Conservation (phyloP, 805 yeast genomes). For the Kluyveromyces lactis region DNA sequence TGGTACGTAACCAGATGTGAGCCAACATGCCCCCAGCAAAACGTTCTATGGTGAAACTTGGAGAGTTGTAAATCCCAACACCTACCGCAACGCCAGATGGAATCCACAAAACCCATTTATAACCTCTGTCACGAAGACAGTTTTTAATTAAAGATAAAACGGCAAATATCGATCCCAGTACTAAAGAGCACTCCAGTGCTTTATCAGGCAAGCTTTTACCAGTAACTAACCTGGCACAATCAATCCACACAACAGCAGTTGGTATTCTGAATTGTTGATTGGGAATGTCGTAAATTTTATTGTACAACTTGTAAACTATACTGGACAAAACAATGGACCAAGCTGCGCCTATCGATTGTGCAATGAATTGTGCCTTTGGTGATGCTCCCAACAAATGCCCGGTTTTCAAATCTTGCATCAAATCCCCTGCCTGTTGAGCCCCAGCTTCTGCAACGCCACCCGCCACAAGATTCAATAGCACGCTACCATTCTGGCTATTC, state of each 20-base stretch:
- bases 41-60: constrained; percentile 88
- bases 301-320: constrained; percentile 75
- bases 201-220: constrained; percentile 85
- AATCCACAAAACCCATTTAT: constrained; percentile 40
- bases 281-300: constrained; percentile 77
- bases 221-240: constrained; percentile 85
- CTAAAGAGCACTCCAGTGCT: constrained; percentile 51
- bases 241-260: constrained; percentile 94
- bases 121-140: constrained; percentile 38
- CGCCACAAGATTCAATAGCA: constrained; percentile 78
- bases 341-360: constrained; percentile 80
- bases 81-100: constrained; percentile 98
- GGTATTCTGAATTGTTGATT: constrained; percentile 78
- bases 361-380: constrained; percentile 83
- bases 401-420: constrained; percentile 95
- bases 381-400: constrained; percentile 90
- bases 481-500: constrained; percentile 64
- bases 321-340: constrained; percentile 79
- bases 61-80: constrained; percentile 89
- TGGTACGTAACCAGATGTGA: constrained; percentile 43
- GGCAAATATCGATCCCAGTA: constrained; percentile 64
- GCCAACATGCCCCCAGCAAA: constrained; percentile 79
- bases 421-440: constrained; percentile 97
- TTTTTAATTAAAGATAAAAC: constrained; percentile 57
- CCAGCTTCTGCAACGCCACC: constrained; percentile 99